phyloP scores from a whole-genome alignment of 306 rosid species.

The Inga laurina region DNA sequence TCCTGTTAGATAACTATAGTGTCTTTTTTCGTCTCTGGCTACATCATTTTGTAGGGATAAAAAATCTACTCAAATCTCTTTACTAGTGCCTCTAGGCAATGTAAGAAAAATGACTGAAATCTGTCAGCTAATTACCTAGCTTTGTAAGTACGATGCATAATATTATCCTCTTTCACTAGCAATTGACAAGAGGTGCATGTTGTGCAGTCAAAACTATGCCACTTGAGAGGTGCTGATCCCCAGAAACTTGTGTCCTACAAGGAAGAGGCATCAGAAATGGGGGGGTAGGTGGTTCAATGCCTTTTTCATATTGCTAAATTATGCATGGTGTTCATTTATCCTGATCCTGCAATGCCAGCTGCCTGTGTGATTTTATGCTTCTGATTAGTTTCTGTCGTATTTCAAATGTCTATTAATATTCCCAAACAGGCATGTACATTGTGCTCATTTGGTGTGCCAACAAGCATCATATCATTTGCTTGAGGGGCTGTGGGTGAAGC shows the following conservation, averaged over 20 bases:
- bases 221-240: conserved; percentile 68
- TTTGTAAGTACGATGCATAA: not conserved
- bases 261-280: conserved; percentile 97
- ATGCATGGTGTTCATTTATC: not conserved
- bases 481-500: not conserved
- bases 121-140: not conserved
- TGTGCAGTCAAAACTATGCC: conserved; percentile 84
- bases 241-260: conserved; percentile 61
- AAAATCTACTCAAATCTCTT: too few relatives aligned
- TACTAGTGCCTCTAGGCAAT: not conserved
- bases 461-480: not conserved
- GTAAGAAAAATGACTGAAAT: not conserved
- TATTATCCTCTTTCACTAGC: conserved; percentile 6
- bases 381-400: not conserved
- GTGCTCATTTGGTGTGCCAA: not conserved
- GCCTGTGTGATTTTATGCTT: not conserved
- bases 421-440: not conserved
- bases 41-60: too few relatives aligned
- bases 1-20: too few relatives aligned
- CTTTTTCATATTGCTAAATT: conserved; percentile 25
- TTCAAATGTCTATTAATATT: not conserved
- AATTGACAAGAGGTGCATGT: conserved; percentile 25
- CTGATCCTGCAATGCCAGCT: not conserved
- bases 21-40: too few relatives aligned
- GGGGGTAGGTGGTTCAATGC: conserved; percentile 75